Evolutionary conservation across 805 yeast species (phyloP).

Genomic region (Kregervanrija fluxuum): DNA sequence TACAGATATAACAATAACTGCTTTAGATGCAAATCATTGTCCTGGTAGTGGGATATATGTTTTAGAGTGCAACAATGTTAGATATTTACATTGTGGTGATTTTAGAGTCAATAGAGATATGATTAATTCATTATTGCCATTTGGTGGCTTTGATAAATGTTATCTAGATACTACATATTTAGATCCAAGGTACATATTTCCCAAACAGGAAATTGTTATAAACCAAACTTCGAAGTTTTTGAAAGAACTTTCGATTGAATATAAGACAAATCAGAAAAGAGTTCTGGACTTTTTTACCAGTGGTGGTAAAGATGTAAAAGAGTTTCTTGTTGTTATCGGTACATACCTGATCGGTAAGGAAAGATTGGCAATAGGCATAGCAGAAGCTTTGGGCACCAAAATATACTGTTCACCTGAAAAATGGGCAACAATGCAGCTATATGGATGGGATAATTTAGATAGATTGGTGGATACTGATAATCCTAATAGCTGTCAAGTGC

Average conservation of each 20-base stretch:
- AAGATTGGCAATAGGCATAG: conserved; percentile 63
- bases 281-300: conserved; percentile 31
- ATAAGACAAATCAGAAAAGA: conserved; percentile 23
- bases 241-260: conserved; percentile 20
- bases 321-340: conserved; percentile 59
- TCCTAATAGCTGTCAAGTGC: conserved; percentile 49
- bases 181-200: conserved; percentile 67
- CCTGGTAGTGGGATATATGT: conserved; percentile 89
- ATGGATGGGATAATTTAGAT: conserved; percentile 36
- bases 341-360: conserved; percentile 94
- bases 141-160: conserved; percentile 43
- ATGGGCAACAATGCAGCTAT: conserved; percentile 37
- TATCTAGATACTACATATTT: conserved; percentile 91
- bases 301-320: conserved; percentile 6
- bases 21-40: conserved; percentile 88
- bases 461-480: conserved; percentile 34
- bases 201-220: conserved; percentile 67
- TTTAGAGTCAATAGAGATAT: conserved; percentile 63
- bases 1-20: conserved; percentile 43
- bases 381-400: conserved; percentile 43
- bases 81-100: conserved; percentile 84
- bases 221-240: conserved; percentile 48
- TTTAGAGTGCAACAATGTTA: conserved; percentile 41
- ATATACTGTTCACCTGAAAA: conserved; percentile 47
- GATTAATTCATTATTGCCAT: conserved; percentile 29